Evolutionary conservation across 202 grass and related monocot genomes (phyloP).

Genomic region (Zizania palustris): DNA sequence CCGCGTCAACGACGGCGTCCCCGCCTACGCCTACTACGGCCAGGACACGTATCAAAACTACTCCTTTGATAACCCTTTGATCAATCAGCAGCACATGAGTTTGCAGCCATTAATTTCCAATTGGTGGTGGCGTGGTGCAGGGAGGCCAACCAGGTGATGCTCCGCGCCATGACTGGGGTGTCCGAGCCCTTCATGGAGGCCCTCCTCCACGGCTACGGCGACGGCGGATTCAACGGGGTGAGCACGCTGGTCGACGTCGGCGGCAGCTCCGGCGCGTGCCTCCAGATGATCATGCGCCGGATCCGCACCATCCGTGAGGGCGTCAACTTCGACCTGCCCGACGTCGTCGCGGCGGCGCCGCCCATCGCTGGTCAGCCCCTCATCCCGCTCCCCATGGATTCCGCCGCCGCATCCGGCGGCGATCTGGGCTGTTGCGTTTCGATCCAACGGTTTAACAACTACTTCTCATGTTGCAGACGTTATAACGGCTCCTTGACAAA

Average conservation of each 20-base stretch:
- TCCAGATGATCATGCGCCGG: constrained; percentile 74
- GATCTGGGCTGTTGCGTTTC: too few relatives aligned
- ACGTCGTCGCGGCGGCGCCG: constrained; percentile 74
- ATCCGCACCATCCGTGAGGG: constrained; percentile 48
- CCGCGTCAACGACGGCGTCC: constrained; percentile 64
- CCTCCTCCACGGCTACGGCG: constrained; percentile 55
- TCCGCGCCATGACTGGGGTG: constrained; percentile 67
- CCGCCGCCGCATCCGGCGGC: too few relatives aligned
- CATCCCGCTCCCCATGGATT: too few relatives aligned
- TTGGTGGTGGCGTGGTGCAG: background rate
- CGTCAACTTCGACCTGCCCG: constrained; percentile 88
- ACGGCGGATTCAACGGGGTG: constrained; percentile 51
- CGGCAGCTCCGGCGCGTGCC: constrained; percentile 79
- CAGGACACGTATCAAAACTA: constrained; percentile 20
- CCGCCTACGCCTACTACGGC: constrained; percentile 81
- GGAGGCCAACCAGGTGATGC: constrained; percentile 70
- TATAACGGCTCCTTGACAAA: too few relatives aligned
- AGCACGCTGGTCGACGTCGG: constrained; percentile 78
- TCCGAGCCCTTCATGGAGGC: constrained; percentile 92
- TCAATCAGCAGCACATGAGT: too few relatives aligned
- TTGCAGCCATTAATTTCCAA: background rate
- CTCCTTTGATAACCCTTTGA: too few relatives aligned
- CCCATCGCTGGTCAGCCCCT: constrained; percentile 47
- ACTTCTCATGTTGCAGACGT: too few relatives aligned
- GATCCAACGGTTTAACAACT: too few relatives aligned